Evolutionary conservation across 495 filamentous ascomycete species (phyloP), one percentile per base, ranked within the genome.

Genomic region (Aspergillus asperescens): DNA sequence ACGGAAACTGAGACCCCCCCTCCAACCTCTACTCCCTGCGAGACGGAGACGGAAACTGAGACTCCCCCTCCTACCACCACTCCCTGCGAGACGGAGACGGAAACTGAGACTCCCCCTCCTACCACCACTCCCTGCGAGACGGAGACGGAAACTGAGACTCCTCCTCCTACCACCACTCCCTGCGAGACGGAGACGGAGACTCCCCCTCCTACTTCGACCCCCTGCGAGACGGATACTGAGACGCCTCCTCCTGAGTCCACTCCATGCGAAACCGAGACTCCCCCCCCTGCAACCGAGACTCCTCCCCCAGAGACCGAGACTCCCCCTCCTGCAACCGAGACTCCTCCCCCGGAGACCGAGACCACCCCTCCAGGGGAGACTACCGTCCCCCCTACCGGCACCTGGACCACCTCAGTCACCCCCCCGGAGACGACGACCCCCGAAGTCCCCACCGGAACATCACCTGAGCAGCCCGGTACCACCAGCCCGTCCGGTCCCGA

Each of bases 181-280:
- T 50, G 48, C 22, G 48, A 50, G 34, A 50, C 48, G 12, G 50
- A 52, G 19, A 52, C 49, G 16, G n/a, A 15, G n/a, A 41, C 34
- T 18, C 12, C 24, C 3, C 18, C 50, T 15, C 12, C 50, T 27
- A 37, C 47, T 18, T 39, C 47, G 1, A 47, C 44, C 7, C 44
- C 44, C 0, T 47, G 44, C 28, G 44, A 47, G 44, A 47, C 44
- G 0, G 44, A 47, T n/a, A 50, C 47, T 1, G 32, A 24, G 23
- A 31, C 37, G 2, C 16, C 49, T 34, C 37, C 48, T 12, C 38
- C 37, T 1, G 37, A 24, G 38, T 34, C 49, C 9, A 51, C 49
- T 24, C 27, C 41, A 28, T 44, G 41, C n/a, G 28, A 29, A 5
- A 29, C 42, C 8, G 25, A 16, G n/a, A 32, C 28, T 19, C 25